These are phyloP conservation scores for Populus euphratica DNA, from an alignment of 345 rosid species.

Conservation along the genomic window DNA sequence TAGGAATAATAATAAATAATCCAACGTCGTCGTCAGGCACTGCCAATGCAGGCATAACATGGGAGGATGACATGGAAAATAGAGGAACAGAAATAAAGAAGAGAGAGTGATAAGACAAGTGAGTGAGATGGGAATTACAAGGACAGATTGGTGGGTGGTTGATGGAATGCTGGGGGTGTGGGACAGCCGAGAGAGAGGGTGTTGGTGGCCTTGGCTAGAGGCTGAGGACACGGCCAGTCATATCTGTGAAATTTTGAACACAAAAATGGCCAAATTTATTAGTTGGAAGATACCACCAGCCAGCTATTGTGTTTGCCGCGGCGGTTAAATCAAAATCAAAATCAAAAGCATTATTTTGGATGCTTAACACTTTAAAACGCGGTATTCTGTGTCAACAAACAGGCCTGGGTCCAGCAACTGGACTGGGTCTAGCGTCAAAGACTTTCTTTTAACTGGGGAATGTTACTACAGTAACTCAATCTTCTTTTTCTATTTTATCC, in stretches of 20 bases:
- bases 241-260: background rate
- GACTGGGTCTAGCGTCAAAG: background rate
- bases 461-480: no score
- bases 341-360: no score
- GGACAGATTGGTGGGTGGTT: conserved; percentile 19
- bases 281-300: background rate
- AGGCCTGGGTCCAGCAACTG: background rate
- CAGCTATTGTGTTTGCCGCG: background rate
- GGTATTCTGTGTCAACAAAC: background rate
- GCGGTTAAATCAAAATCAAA: no score
- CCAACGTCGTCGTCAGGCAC: background rate
- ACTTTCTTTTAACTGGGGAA: background rate
- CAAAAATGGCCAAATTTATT: background rate
- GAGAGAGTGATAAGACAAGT: conserved; percentile 22
- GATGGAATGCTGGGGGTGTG: conserved; percentile 21
- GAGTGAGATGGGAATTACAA: background rate
- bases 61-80: background rate
- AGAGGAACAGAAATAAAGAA: background rate
- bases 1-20: background rate
- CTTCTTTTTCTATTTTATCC: no score
- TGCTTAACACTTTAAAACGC: no score
- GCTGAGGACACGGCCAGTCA: background rate
- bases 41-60: background rate
- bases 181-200: conserved; percentile 13
- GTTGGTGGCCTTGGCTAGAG: background rate